These are phyloP conservation scores for Chrysoporthe cubensis DNA, from an alignment of 2,329 filamentous ascomycete genomes.

Conservation along the genomic window DNA sequence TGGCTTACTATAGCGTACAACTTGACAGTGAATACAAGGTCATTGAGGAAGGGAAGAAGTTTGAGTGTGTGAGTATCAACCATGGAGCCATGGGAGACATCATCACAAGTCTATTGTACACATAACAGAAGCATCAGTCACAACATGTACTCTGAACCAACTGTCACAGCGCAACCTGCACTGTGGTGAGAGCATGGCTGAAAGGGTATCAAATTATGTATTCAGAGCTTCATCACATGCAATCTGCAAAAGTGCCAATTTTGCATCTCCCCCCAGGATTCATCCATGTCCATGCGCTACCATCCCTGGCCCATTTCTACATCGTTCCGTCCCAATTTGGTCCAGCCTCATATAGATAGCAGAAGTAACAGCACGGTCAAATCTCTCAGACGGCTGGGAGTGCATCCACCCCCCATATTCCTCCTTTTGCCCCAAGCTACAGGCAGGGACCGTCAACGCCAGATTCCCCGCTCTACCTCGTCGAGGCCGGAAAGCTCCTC, in stretches of 20 bases:
- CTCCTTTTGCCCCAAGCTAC: background rate
- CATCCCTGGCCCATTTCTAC: background rate
- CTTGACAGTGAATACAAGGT: background rate
- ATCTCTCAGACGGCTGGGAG: background rate
- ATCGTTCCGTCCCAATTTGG: too few relatives aligned
- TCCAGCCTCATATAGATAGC: background rate
- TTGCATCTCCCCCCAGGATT: background rate
- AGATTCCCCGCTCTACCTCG: slow-evolving; percentile 32
- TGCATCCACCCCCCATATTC: background rate
- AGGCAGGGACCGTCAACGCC: background rate
- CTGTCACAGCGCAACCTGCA: background rate
- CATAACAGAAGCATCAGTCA: background rate
- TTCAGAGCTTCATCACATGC: background rate
- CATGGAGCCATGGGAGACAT: background rate
- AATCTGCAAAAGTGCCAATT: background rate
- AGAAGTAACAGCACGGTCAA: background rate
- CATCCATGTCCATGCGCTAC: background rate
- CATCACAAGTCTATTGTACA: too few relatives aligned
- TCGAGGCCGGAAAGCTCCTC: slow-evolving; percentile 67
- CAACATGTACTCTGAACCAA: background rate
- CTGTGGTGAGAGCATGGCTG: background rate
- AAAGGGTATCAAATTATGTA: slow-evolving; percentile 5
- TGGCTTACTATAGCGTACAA: background rate
- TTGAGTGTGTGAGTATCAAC: background rate
- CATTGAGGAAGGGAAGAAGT: background rate